Evolutionary conservation across 176 grass and related monocot species (phyloP).

Genomic region (Pontederia paniculata): DNA sequence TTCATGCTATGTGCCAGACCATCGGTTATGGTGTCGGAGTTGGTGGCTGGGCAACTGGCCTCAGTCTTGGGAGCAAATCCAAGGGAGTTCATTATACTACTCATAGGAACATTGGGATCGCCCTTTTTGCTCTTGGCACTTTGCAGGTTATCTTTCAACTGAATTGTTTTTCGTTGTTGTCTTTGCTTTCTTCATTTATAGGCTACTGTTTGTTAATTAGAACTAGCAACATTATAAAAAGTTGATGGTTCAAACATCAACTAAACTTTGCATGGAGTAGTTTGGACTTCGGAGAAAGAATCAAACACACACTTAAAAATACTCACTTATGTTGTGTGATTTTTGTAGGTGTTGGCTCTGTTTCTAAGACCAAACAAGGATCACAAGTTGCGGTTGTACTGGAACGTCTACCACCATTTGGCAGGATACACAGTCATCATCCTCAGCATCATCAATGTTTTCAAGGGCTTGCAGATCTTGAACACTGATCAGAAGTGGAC

Average conservation of each 20-base stretch:
- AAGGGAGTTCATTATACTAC: background rate
- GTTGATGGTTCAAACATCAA: no score
- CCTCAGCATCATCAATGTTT: conserved; percentile 9
- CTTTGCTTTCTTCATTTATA: no score
- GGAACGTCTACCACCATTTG: conserved; percentile 12
- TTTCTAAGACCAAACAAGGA: conserved; percentile 12
- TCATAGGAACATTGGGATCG: conserved; percentile 13
- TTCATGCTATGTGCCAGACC: conserved; percentile 2
- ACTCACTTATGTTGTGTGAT: no score
- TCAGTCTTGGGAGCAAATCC: conserved; percentile 6
- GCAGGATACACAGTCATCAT: conserved; percentile 2
- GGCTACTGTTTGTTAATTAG: no score
- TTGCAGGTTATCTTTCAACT: conserved; percentile 5
- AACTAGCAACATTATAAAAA: no score
- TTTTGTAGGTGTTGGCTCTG: conserved; percentile 6
- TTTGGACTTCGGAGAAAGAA: no score
- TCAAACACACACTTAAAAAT: no score
- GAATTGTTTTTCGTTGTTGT: background rate
- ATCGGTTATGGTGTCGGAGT: conserved; percentile 4
- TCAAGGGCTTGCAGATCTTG: conserved; percentile 10
- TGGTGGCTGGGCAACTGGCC: conserved; percentile 4
- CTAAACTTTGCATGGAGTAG: no score
- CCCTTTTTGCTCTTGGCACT: conserved; percentile 6
- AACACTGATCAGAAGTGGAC: conserved; percentile 13
- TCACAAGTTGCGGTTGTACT: conserved; percentile 14